These are phyloP conservation scores for Hemileccinum impolitum DNA, from an alignment of 768 basidiomycete genomes.

Conservation along the genomic window DNA sequence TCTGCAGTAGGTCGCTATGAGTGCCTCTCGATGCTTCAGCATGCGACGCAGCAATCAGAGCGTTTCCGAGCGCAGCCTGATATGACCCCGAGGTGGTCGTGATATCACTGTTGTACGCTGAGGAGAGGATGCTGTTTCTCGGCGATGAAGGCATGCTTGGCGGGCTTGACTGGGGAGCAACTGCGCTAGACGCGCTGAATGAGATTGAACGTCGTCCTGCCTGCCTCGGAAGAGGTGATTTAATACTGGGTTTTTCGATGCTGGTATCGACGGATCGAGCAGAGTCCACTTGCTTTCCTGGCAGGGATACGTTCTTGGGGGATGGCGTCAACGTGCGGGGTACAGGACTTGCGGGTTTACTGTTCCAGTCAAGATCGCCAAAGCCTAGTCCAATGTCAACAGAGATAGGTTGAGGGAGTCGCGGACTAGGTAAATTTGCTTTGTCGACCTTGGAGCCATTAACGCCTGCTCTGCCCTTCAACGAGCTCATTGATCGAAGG, in stretches of 20 bases:
- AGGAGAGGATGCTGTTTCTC: slow-evolving; percentile 41
- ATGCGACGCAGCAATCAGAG: slow-evolving; percentile 90
- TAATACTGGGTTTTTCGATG: slow-evolving; percentile 36
- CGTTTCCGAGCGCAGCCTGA: slow-evolving; percentile 80
- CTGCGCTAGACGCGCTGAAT: slow-evolving; percentile 39
- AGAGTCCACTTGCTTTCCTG: slow-evolving; percentile 11
- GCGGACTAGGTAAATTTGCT: slow-evolving; percentile 46
- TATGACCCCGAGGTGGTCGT: slow-evolving; percentile 28
- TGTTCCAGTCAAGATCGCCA: slow-evolving; percentile 52
- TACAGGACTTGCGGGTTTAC: slow-evolving; percentile 15
- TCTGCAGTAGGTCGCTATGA: slow-evolving; percentile 86
- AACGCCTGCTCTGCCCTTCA: slow-evolving; percentile 49
- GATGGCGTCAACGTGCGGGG: slow-evolving; percentile 18
- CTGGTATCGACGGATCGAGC: slow-evolving; percentile 24
- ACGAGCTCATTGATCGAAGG: slow-evolving; percentile 77
- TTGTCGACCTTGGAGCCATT: slow-evolving; percentile 30
- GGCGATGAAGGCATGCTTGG: slow-evolving; percentile 53
- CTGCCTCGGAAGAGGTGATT: slow-evolving; percentile 40
- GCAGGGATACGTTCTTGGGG: slow-evolving; percentile 13
- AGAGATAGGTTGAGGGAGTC: slow-evolving; percentile 49
- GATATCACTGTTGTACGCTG: slow-evolving; percentile 20
- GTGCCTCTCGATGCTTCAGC: slow-evolving; percentile 91
- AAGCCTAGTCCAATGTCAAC: slow-evolving; percentile 58
- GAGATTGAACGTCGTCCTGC: slow-evolving; percentile 72
- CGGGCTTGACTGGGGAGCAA: slow-evolving; percentile 36